Evolutionary conservation across 1,284 basidiomycete species (phyloP), one percentile per base, ranked within the genome.

Genomic region (Takashimella koratensis): DNA sequence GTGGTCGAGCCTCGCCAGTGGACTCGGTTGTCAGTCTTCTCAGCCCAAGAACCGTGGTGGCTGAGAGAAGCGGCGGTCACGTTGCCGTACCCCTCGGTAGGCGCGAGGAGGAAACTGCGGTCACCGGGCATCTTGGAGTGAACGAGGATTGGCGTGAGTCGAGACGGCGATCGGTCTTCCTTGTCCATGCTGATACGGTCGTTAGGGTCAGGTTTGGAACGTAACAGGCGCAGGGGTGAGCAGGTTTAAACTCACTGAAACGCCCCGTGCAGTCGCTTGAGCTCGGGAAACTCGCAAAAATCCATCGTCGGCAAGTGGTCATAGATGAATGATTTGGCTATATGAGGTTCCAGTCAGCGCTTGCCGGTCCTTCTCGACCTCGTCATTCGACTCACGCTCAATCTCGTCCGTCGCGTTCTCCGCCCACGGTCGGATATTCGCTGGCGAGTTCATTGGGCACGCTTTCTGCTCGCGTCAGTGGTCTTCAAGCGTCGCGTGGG

Each of bases 241-340:
- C 3, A 42, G 20, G 16, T 11, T 19, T n/a, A 10, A n/a, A 56
- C 67, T 56, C 41, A 70, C 65, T 54, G 57, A 65, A 76, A 66
- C 19, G 75, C 73, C 4, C 75, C 75, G 51, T 76, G 75, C 19
- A 76, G 55, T 5, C 66, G 59, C 59, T 75, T 76, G n/a, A 74
- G 59, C 45, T 68, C 70, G 2, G 79, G 78, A 54, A 77, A 78
- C 57, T 75, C 65, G 66, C 80, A 81, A 59, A 79, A 74, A 59
- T 79, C 74, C 76, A 80, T 79, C 1, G 78, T 78, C 13, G 72
- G 65, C 8, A 75, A 55, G 52, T 79, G 80, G 57, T 80, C 73
- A 48, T 69, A 53, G 45, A 80, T 74, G 65, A 76, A 80, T 13
- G 71, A 66, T 59, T 72, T 70, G 40, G 59, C 67, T 68, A n/a